Evolutionary conservation across 2,329 filamentous ascomycete genomes (phyloP), one percentile per base, ranked within the genome.

Genomic region (Colletotrichum spaethianum): DNA sequence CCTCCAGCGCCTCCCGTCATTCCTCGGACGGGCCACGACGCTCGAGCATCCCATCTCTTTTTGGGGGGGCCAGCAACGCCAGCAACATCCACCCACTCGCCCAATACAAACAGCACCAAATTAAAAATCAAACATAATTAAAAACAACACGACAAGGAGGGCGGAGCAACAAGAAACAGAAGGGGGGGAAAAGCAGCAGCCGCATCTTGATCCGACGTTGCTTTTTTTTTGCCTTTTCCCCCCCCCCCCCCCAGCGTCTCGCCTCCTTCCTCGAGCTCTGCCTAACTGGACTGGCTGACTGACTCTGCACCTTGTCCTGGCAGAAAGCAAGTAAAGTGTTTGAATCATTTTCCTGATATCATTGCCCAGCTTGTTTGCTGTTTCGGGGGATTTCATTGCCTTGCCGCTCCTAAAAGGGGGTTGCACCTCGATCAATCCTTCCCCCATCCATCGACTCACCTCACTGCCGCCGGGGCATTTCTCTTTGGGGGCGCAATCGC

Each of bases 31-130:
- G 23, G 26, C 59, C 18, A 36, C 52, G 40, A 61, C 28, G 57
- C 40, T 61, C 57, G 57, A 46, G 57, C 57, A 46, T 44, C 42
- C 40, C 40, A 33, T 46, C 46, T 33, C 57, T 61, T 26, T 23
- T n/a, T 26, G 40, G 23, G 46, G 46, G n/a, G n/a, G n/a, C n/a
- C n/a, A n/a, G n/a, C n/a, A n/a, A n/a, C n/a, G n/a, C 46, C 46
- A 26, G 46, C 11, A 50, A 40, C 55, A 40, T 28, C 53, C 23
- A 42, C 16, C 55, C 53, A 57, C 5, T n/a, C n/a, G 8, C 23
- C 33, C 23, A 26, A 60, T 59, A 20, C 38, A 12, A 57, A 40
- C 53, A 8, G 8, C 14, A 42, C 26, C 8, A 9, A 16, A 18
- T 16, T 40, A 40, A 16, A 16, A 40, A 40, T 16, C 14, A 40